A percentile compares a stretch with the other conserved stretches of the same genome.
These are phyloP conservation scores for Pterocarpus santalinus DNA, from an alignment of 306 rosid genomes.

Conservation along the genomic window DNA sequence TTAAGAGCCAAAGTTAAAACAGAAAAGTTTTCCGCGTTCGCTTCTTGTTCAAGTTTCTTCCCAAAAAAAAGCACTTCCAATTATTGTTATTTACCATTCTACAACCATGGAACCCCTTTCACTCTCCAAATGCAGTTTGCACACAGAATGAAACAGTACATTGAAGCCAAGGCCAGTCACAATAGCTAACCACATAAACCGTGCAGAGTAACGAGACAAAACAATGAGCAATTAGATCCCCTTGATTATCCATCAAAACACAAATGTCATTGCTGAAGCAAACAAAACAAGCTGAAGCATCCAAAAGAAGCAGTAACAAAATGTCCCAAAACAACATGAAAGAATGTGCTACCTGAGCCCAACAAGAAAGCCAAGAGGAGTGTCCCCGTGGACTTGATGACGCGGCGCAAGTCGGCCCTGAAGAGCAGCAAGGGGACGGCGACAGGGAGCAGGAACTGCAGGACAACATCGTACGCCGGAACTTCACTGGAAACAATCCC, in stretches of 20 bases:
- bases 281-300: not conserved
- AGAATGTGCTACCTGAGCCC: slow-evolving; percentile 66
- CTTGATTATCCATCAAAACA: not conserved
- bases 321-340: not conserved
- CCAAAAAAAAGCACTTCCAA: not conserved
- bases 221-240: not conserved
- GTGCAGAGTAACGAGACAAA: not conserved
- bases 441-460: slow-evolving; percentile 69
- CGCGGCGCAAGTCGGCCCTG: slow-evolving; percentile 79
- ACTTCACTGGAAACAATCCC: slow-evolving; percentile 68
- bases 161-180: not conserved
- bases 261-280: not conserved
- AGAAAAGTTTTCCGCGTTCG: not conserved
- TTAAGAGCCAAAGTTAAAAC: not conserved
- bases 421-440: slow-evolving; percentile 76
- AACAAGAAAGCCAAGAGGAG: slow-evolving; percentile 83
- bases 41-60: not conserved
- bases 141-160: not conserved
- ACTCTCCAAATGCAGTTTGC: not conserved
- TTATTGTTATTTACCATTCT: not conserved
- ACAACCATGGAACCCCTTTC: not conserved
- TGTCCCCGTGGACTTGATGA: slow-evolving; percentile 71
- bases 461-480: slow-evolving; percentile 62
- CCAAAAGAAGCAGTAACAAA: not conserved
- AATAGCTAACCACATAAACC: not conserved